Evolutionary conservation across 1,139 yeast species (phyloP).

Genomic region (Tardiomyces digboiensis): DNA sequence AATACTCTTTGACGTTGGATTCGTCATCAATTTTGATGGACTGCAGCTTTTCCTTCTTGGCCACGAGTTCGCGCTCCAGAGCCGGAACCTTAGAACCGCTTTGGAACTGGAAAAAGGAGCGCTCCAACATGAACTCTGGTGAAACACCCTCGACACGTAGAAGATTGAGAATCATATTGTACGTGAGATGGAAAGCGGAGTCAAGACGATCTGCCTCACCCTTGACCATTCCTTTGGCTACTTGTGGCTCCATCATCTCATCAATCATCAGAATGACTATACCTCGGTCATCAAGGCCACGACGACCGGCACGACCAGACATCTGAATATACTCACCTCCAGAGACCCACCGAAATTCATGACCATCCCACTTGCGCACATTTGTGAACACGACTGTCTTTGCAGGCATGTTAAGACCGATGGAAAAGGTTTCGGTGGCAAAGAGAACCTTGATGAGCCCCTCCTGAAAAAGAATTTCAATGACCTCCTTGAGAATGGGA

Average conservation of each 20-base stretch:
- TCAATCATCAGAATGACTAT: conserved; percentile 99
- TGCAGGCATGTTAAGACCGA: conserved; percentile 96
- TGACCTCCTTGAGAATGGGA: conserved; percentile 93
- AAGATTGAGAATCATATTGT: conserved; percentile 90
- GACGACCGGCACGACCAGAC: conserved; percentile 99
- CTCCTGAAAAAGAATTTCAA: conserved; percentile 94
- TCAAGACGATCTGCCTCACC: conserved; percentile 97
- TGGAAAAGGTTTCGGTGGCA: conserved; percentile 98
- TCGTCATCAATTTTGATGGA: conserved; percentile 62
- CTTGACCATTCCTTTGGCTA: conserved; percentile 98
- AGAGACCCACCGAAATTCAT: conserved; percentile 95
- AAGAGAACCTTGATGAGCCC: conserved; percentile 89
- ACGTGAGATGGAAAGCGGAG: conserved; percentile 94
- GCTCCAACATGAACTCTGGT: conserved; percentile 94
- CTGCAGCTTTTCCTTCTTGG: conserved; percentile 40
- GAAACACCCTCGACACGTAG: conserved; percentile 98
- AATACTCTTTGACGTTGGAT: conserved; percentile 64
- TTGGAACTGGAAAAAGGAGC: conserved; percentile 93
- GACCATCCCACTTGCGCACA: conserved; percentile 98
- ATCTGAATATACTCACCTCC: conserved; percentile 99
- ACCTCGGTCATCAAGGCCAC: conserved; percentile 98
- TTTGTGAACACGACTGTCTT: conserved; percentile 96
- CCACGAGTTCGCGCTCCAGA: conserved; percentile 55
- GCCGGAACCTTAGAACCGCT: conserved; percentile 84
- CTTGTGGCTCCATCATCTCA: conserved; percentile 98